Conservation (phyloP, 495 filamentous ascomycete genomes). For the Hypoxylon fragiforme region DNA sequence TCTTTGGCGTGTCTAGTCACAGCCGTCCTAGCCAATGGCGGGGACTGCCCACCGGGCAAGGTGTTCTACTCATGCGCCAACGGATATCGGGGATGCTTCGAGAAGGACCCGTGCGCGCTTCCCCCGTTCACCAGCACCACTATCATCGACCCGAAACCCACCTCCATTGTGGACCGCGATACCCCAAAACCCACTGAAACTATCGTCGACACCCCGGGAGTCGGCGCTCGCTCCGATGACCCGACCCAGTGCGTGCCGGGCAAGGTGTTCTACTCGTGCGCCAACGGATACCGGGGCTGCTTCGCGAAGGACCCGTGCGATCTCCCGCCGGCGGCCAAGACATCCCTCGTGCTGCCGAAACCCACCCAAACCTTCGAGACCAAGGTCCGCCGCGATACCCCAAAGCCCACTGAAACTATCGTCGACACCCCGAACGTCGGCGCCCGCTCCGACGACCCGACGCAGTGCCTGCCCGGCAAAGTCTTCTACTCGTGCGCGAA, state of each 20-base stretch:
- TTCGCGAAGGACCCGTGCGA: conserved; percentile 23
- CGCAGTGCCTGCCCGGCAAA: conserved; percentile 10
- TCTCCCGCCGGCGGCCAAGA: conserved; percentile 10
- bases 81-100: conserved; percentile 24
- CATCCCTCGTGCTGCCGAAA: too few species aligned
- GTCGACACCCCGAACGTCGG: too few species aligned
- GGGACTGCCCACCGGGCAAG: conserved; percentile 16
- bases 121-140: conserved; percentile 4
- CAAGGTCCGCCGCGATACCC: too few species aligned
- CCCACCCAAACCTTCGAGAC: too few species aligned
- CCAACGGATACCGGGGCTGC: conserved; percentile 27
- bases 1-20: conserved; percentile 23
- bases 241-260: conserved; percentile 15
- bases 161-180: too few species aligned
- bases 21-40: conserved; percentile 9
- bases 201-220: too few species aligned
- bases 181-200: too few species aligned
- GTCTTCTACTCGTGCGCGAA: conserved; percentile 26
- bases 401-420: too few species aligned
- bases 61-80: conserved; percentile 26
- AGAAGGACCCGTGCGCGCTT: conserved; percentile 22
- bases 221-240: too few species aligned
- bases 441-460: too few species aligned
- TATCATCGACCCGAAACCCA: too few species aligned
- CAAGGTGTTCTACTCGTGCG: conserved; percentile 20